Base-by-base conservation (phyloP, 106 monocot genomes). In the Platanthera zijinensis region DNA sequence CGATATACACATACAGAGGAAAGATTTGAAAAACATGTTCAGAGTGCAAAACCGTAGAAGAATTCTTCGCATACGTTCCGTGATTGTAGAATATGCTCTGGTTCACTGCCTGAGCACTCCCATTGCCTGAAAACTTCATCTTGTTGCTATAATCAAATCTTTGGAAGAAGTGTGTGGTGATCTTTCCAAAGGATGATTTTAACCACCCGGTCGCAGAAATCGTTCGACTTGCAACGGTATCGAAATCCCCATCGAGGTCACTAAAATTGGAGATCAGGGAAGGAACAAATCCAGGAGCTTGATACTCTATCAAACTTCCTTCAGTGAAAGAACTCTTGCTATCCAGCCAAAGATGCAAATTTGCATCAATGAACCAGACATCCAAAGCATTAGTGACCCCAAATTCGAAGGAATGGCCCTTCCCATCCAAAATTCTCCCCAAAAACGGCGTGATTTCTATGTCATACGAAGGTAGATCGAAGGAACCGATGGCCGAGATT, bases 271-370 rank as follows among this genome's bases (percentile, higher is more conserved):
- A 94, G 67, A 72, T 22, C 46, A 83, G 6, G 6, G 82, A 73
- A 7, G 81, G 75, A 46, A 13, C 3, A 10, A 79, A 74, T 7
- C 48, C 66, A 0, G 88, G 89, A 13, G 87, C 82, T 59, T 85
- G 61, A 57, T 87, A 69, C 39, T 84, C 84, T 63, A 92, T 84
- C 73, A 94, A 80, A 17, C 59, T 48, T 5, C 94, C 99, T n/a
- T 30, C 51, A 18, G 90, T 87, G 9, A 62, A 49, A 6, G 62
- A 52, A 8, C 85, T 92, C 73, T 79, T 83, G 17, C 63, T 39
- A 74, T 99, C 99, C 78, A 99, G 74, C 99, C 99, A 99, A 76
- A 99, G 83, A 74, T 99, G 99, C 78, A 94, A 83, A 80, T 99
- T 99, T n/a, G 87, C 99, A 82, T 99, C 92, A 0, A 95, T 71